Conservation (phyloP, 352 stramenopile genomes). For the Phytophthora uliginosa region DNA sequence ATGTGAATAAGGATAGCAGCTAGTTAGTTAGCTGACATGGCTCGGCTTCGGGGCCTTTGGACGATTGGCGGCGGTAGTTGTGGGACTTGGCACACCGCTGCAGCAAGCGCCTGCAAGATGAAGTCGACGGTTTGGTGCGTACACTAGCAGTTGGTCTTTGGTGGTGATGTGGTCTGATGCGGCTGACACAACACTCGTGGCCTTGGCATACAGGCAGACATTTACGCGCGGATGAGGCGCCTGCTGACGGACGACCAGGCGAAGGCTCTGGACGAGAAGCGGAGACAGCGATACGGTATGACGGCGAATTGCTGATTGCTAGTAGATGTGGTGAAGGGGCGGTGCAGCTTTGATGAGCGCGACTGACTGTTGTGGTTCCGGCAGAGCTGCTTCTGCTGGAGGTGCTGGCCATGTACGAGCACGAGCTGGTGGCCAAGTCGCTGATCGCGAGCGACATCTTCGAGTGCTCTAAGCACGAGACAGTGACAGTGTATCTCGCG, state of each 20-base stretch:
- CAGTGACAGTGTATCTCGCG: conserved; percentile 79
- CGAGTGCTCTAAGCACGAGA: conserved; percentile 75
- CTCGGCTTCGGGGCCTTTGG: background rate
- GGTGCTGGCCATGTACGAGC: conserved; percentile 81
- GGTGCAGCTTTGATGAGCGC: background rate
- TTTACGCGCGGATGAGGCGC: conserved; percentile 58
- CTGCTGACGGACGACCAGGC: conserved; percentile 41
- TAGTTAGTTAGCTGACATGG: background rate
- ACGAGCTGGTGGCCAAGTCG: conserved; percentile 82
- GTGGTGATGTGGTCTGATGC: background rate
- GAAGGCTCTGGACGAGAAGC: conserved; percentile 36
- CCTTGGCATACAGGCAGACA: conserved; percentile 30
- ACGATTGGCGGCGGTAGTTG: conserved; percentile 37
- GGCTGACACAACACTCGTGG: background rate
- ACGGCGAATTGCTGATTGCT: background rate
- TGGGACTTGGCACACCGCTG: conserved; percentile 81
- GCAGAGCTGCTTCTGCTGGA: conserved; percentile 71
- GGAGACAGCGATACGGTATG: conserved; percentile 62
- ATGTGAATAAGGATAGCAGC: background rate
- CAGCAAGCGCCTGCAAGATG: conserved; percentile 59
- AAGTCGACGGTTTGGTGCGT: conserved; percentile 62
- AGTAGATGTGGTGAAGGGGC: background rate
- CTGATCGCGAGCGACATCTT: conserved; percentile 79
- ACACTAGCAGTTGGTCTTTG: background rate
- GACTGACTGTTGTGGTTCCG: conserved; percentile 20